These are phyloP conservation scores for Chaetomidium leptoderma DNA, from an alignment of 495 filamentous ascomycete species.

Conservation along the genomic window DNA sequence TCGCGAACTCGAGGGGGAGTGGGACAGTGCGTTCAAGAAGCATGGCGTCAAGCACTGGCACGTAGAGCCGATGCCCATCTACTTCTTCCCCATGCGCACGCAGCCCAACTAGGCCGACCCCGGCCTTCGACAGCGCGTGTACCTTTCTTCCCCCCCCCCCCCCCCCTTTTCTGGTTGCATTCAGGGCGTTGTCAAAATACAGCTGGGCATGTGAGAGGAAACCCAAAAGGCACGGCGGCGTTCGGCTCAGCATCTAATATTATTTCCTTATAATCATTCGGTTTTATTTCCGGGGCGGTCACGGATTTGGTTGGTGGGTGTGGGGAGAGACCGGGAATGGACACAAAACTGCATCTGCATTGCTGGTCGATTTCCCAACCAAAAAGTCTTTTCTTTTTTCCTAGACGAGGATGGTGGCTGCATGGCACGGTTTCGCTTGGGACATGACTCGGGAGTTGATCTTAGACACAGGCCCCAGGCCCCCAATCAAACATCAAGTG, in stretches of 20 bases:
- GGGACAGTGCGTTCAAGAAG: conserved; percentile 42
- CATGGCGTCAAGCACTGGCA: conserved; percentile 45
- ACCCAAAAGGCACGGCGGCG: neutral
- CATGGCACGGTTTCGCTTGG: neutral
- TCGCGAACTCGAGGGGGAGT: conserved; percentile 39
- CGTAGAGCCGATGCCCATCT: conserved; percentile 48
- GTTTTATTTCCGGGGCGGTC: neutral
- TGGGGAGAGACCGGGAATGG: neutral
- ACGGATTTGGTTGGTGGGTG: neutral
- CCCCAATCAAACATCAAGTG: too few species aligned
- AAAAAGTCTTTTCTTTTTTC: neutral
- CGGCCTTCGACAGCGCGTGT: neutral
- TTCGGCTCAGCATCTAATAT: neutral
- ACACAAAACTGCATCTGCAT: neutral
- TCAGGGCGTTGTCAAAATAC: neutral
- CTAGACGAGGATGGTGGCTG: too few species aligned
- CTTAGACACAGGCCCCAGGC: too few species aligned
- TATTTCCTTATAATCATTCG: neutral
- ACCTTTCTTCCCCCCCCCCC: neutral
- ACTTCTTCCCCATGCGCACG: conserved; percentile 46
- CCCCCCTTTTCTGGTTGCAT: conserved; percentile 6
- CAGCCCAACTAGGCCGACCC: conserved; percentile 41
- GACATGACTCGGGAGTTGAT: too few species aligned
- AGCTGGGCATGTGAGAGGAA: neutral
- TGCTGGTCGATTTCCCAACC: neutral